A percentile compares a stretch with the other conserved stretches of the same genome.
Evolutionary conservation across 2,329 filamentous ascomycete genomes (phyloP).

Genomic region (Aspergillus unguis): DNA sequence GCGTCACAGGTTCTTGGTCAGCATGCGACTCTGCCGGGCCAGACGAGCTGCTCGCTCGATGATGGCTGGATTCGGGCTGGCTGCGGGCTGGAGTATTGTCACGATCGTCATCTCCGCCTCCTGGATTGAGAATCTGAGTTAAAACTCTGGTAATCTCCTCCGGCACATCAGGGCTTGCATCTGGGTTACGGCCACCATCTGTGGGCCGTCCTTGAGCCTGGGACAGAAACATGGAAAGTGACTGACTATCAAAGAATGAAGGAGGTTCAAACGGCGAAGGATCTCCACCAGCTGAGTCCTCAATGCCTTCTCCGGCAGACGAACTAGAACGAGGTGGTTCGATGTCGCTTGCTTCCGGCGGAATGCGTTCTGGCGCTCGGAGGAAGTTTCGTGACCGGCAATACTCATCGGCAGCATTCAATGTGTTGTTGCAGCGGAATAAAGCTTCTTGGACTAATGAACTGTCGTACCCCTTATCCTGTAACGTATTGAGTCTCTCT

Average conservation of each 20-base stretch:
- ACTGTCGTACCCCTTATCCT: conserved; percentile 52
- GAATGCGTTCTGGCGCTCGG: conserved; percentile 60
- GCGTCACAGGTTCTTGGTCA: conserved; percentile 25
- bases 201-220: conserved; percentile 27
- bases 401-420: conserved; percentile 65
- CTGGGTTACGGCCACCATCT: conserved; percentile 25
- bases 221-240: conserved; percentile 35
- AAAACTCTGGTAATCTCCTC: conserved; percentile 42
- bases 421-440: conserved; percentile 73
- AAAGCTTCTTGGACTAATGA: conserved; percentile 73
- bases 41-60: conserved; percentile 18
- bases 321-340: conserved; percentile 29
- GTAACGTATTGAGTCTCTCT: conserved; percentile 45
- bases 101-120: conserved; percentile 24
- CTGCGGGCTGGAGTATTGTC: conserved; percentile 24
- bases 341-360: conserved; percentile 61
- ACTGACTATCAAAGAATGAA: conserved; percentile 28
- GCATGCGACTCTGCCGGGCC: conserved; percentile 20
- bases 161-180: conserved; percentile 16
- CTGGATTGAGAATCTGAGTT: conserved; percentile 39
- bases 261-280: conserved; percentile 22
- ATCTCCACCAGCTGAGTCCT: conserved; percentile 29
- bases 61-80: conserved; percentile 14
- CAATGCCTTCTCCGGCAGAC: conserved; percentile 29
- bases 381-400: conserved; percentile 62